These are phyloP conservation scores for Mycosphaerella arachidis DNA, from an alignment of 2,329 filamentous ascomycete species.

Conservation along the genomic window DNA sequence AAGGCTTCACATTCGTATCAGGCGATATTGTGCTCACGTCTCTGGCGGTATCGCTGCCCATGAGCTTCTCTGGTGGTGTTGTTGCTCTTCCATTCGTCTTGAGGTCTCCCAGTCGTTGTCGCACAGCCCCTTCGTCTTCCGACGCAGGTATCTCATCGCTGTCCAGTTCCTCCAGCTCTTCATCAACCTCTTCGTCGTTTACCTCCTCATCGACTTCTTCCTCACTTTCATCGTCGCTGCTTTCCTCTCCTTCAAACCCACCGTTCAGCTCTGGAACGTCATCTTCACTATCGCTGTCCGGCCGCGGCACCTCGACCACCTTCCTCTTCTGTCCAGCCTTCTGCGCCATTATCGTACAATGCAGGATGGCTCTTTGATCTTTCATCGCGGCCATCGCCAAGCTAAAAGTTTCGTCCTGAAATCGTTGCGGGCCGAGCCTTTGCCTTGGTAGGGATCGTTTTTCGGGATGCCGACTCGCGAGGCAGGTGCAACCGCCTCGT, in stretches of 20 bases:
- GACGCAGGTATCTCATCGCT: constrained; percentile 40
- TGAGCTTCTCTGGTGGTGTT: constrained; percentile 20
- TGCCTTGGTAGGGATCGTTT: not conserved
- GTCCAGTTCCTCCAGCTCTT: constrained; percentile 36
- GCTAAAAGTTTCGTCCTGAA: constrained; percentile 1
- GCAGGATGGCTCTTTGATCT: not conserved
- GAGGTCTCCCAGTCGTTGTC: constrained; percentile 42
- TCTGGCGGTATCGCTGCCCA: constrained; percentile 26
- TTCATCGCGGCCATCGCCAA: constrained; percentile 2
- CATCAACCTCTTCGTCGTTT: constrained; percentile 30
- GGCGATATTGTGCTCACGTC: constrained; percentile 22
- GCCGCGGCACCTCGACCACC: constrained; percentile 35
- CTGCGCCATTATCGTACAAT: constrained; percentile 22
- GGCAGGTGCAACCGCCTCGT: no score
- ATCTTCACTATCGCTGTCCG: constrained; percentile 29
- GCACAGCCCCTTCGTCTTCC: constrained; percentile 39
- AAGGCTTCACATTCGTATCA: constrained; percentile 17
- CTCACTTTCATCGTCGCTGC: constrained; percentile 34
- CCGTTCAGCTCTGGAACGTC: constrained; percentile 34
- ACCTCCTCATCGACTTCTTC: constrained; percentile 26
- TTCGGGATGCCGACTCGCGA: not conserved
- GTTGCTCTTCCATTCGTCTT: constrained; percentile 32
- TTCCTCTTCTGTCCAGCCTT: constrained; percentile 42
- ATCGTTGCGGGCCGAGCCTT: not conserved
- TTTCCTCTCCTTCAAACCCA: constrained; percentile 30